These are phyloP conservation scores for Calonectria montana DNA, from an alignment of 2,329 filamentous ascomycete species.

Conservation along the genomic window DNA sequence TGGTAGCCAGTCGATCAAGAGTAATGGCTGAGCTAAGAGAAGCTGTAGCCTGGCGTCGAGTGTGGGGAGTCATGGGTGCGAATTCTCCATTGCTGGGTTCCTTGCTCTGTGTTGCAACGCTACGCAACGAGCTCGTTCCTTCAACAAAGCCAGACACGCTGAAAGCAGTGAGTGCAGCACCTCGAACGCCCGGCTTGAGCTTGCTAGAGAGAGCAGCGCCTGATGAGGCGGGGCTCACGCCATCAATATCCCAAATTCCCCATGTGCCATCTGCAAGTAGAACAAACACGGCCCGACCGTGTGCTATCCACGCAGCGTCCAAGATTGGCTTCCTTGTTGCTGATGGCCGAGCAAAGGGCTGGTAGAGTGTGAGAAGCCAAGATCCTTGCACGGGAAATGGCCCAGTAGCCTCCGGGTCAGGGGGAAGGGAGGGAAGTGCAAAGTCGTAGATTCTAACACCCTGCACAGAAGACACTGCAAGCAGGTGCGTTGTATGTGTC, in stretches of 20 bases:
- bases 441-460: slow-evolving; percentile 73
- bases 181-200: slow-evolving; percentile 63
- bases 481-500: slow-evolving; percentile 66
- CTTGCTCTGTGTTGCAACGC: slow-evolving; percentile 48
- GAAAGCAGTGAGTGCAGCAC: slow-evolving; percentile 69
- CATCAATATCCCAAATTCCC: slow-evolving; percentile 76
- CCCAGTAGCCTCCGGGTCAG: slow-evolving; percentile 62
- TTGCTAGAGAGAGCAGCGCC: slow-evolving; percentile 60
- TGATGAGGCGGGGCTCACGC: slow-evolving; percentile 59
- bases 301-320: slow-evolving; percentile 71
- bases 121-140: slow-evolving; percentile 66
- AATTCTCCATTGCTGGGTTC: slow-evolving; percentile 61
- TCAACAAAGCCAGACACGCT: slow-evolving; percentile 70
- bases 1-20: slow-evolving; percentile 62
- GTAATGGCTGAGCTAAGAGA: slow-evolving; percentile 56
- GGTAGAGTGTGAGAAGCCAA: slow-evolving; percentile 73
- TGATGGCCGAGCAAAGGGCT: slow-evolving; percentile 63
- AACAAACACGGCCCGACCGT: slow-evolving; percentile 68
- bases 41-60: slow-evolving; percentile 63
- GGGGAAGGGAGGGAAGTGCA: slow-evolving; percentile 61
- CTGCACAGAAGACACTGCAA: slow-evolving; percentile 66
- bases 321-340: slow-evolving; percentile 69
- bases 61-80: slow-evolving; percentile 73
- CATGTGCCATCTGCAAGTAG: slow-evolving; percentile 73
- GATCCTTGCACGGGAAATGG: slow-evolving; percentile 69